Conservation (phyloP, 2,329 filamentous ascomycete genomes). For the Cordyceps cicadae region DNA sequence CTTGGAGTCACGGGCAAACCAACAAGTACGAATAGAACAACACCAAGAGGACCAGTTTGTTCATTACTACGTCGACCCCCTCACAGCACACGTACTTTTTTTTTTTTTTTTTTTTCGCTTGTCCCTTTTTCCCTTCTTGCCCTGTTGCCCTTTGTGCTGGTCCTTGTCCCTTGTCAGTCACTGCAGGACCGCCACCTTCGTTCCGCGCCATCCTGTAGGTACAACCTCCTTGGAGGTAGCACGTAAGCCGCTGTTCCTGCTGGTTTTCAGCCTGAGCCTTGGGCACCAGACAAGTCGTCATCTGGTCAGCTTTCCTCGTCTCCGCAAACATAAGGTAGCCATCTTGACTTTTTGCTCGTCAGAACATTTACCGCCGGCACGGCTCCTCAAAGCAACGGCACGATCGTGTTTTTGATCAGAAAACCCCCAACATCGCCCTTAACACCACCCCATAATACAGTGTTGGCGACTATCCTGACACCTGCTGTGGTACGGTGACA, state of each 20-base stretch:
- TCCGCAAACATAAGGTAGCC: constrained; percentile 6
- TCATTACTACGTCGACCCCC: constrained; percentile 3
- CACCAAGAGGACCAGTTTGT: neutral
- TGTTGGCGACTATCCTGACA: constrained; percentile 5
- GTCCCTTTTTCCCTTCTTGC: no score
- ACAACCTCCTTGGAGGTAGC: neutral
- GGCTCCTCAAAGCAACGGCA: neutral
- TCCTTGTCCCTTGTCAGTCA: neutral
- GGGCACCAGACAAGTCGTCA: constrained; percentile 7
- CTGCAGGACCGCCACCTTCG: neutral
- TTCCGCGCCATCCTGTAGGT: neutral
- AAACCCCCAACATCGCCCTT: neutral
- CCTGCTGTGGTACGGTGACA: constrained; percentile 7
- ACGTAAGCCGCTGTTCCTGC: neutral
- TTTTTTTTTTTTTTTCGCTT: neutral
- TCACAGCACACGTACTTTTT: neutral
- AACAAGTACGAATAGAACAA: neutral
- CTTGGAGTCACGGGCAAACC: neutral
- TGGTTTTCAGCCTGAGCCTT: constrained; percentile 1
- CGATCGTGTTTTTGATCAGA: neutral
- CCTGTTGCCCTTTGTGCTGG: neutral
- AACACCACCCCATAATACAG: neutral
- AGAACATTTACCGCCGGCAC: neutral
- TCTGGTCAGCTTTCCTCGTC: neutral
- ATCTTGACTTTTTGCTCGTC: neutral